Evolutionary conservation across 2,329 filamentous ascomycete genomes (phyloP), one percentile per base, ranked within the genome.

Genomic region (Sporothrix sp.): DNA sequence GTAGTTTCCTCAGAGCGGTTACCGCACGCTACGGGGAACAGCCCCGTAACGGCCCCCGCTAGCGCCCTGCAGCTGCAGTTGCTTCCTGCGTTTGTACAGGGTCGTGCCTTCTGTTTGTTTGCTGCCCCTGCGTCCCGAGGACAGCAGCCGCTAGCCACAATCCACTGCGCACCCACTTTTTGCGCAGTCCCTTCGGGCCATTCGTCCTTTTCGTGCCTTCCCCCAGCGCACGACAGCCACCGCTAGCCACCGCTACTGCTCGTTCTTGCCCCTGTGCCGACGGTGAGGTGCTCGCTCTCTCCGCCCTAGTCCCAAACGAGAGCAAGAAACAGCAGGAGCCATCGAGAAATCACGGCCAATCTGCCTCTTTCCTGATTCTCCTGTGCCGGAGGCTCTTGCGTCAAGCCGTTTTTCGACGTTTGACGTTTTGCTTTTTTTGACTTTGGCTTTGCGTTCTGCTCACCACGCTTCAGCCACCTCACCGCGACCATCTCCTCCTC

Each of bases 341-440:
- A 50, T 50, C 50, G 49, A 54, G 45, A 52, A 52, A 54, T 48
- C 49, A 45, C 51, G 33, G 25, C 50, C 46, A 45, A 47, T 38
- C 35, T 46, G 25, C 21, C 36, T 40, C 25, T n/a, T 33, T 30
- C 23, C 27, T 32, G n/a, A 5, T 33, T 51, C 36, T 40, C 36
- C 23, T 25, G 7, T 16, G 11, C 40, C n/a, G n/a, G n/a, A n/a
- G n/a, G n/a, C n/a, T n/a, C n/a, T n/a, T n/a, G n/a, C n/a, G n/a
- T n/a, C n/a, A n/a, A n/a, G n/a, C n/a, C n/a, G n/a, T n/a, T n/a
- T n/a, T n/a, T n/a, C n/a, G n/a, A n/a, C n/a, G n/a, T n/a, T n/a
- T n/a, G n/a, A n/a, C n/a, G n/a, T n/a, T n/a, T n/a, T n/a, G n/a
- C n/a, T n/a, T n/a, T n/a, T n/a, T 35, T 30, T 33, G 21, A 18